Base-by-base conservation (phyloP, 495 filamentous ascomycete species). In the Lasiosphaeriaceae sp. region DNA sequence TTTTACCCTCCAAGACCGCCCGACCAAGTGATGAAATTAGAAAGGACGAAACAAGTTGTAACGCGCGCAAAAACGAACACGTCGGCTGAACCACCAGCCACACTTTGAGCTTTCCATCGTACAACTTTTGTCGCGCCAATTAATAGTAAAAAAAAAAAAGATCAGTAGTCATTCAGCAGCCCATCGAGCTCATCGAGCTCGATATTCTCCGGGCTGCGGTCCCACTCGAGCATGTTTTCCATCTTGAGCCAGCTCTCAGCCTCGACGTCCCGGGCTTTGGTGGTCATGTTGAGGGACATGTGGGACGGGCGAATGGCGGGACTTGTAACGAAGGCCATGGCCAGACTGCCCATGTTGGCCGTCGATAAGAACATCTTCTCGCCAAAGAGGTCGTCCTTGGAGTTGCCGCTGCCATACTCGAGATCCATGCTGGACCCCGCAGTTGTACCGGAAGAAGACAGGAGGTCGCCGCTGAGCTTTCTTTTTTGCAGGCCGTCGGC, bases 141-240 rank as follows among this genome's bases (percentile, higher is more conserved):
- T 52, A 55, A 55, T 21, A 23, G 24, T 14, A 19, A 51, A 43
- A 6, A 16, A 37, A 21, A 16, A 20, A 41, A 29, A 50, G 21
- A 55, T 80, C 72, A 89, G 59, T 85, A 88, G 39, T 80, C 83
- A 53, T 84, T 80, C 69, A 98, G 82, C 75, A 97, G 80, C 55
- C 91, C 86, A 67, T 98, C 94, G 2, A 98, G 81, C 78, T 98
- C 94, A 46, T 95, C 89, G 34, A 98, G 80, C 72, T 90, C 90
- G 50, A 98, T 84, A 52, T 83, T 90, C 72, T 97, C 94, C 0
- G 91, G 92, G 70, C 86, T 93, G 57, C 85, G 76, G 59, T 91
- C 88, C 73, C 86, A 82, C 54, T 84, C 80, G 35, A 83, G 64
- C 51, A 82, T 71, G 55, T 78, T 69, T 31, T 83, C 78, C 46